These are phyloP conservation scores for Fusarium sp. DNA, from an alignment of 2,329 filamentous ascomycete species.

Conservation along the genomic window DNA sequence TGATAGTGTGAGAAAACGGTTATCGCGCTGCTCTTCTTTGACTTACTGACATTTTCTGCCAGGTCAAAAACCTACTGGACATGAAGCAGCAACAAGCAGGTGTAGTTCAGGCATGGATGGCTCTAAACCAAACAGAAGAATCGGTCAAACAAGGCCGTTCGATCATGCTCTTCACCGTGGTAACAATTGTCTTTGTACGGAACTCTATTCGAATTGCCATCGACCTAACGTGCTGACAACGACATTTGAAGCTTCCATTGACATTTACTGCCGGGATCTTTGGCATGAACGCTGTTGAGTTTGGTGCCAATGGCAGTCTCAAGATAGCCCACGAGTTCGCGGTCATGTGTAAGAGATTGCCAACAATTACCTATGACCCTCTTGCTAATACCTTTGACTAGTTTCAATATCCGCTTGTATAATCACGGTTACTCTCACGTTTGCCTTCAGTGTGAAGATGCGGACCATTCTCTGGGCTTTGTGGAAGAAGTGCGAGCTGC, in stretches of 20 bases:
- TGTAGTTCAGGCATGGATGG: conserved; percentile 1
- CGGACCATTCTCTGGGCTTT: neutral
- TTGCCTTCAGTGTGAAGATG: neutral
- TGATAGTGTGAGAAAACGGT: neutral
- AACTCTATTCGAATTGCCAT: too few relatives aligned
- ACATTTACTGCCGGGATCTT: neutral
- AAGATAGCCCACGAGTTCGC: neutral
- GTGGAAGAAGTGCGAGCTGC: neutral
- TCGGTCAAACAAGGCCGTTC: neutral
- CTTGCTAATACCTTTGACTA: neutral
- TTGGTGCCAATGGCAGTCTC: neutral
- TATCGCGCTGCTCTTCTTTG: neutral
- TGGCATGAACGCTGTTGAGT: neutral
- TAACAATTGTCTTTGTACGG: neutral
- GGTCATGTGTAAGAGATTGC: neutral
- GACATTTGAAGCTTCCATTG: neutral
- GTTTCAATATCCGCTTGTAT: neutral
- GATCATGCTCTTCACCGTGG: neutral
- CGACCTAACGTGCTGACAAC: neutral
- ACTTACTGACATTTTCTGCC: neutral
- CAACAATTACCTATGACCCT: neutral
- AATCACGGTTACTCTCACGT: neutral
- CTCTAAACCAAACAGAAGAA: neutral
- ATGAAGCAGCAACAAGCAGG: conserved; percentile 2
- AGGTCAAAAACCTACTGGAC: neutral